These are phyloP conservation scores for Wallacemonas sp. DNA, from an alignment of 208 protist species.

Conservation along the genomic window DNA sequence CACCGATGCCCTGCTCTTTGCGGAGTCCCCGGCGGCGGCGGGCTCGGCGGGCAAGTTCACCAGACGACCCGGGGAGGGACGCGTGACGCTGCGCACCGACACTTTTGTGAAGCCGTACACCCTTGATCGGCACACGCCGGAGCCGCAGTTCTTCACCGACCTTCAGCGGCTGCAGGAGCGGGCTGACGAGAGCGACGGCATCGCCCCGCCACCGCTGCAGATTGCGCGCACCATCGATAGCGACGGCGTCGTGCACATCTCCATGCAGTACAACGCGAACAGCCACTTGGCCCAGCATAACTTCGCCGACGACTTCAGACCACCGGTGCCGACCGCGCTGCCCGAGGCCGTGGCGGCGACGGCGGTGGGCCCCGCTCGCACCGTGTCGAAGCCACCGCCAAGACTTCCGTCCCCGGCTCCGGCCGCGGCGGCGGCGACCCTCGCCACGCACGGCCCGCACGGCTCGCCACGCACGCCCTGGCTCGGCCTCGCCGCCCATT, in stretches of 20 bases:
- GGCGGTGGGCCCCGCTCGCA: too few relatives aligned
- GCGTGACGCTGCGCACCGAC: constrained; percentile 1
- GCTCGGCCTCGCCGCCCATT: background rate
- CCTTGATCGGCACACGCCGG: background rate
- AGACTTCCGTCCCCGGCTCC: too few relatives aligned
- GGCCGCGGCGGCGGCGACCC: background rate
- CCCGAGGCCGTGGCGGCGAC: too few relatives aligned
- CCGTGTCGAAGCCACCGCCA: too few relatives aligned
- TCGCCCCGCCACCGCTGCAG: background rate
- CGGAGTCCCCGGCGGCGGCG: constrained; percentile 2
- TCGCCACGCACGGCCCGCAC: background rate
- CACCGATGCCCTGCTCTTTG: background rate
- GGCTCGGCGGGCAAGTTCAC: background rate
- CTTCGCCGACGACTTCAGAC: background rate
- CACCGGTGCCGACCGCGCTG: background rate
- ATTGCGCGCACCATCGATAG: background rate
- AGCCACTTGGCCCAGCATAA: background rate
- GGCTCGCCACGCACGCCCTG: constrained; percentile 15
- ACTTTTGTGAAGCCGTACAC: background rate
- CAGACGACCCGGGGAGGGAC: background rate
- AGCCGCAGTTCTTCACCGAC: background rate
- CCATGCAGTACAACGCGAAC: background rate
- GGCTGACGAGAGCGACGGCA: background rate
- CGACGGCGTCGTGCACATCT: background rate
- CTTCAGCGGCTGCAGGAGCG: background rate